Conservation (phyloP, 2,329 filamentous ascomycete genomes). For the Lecanosticta acicola region DNA sequence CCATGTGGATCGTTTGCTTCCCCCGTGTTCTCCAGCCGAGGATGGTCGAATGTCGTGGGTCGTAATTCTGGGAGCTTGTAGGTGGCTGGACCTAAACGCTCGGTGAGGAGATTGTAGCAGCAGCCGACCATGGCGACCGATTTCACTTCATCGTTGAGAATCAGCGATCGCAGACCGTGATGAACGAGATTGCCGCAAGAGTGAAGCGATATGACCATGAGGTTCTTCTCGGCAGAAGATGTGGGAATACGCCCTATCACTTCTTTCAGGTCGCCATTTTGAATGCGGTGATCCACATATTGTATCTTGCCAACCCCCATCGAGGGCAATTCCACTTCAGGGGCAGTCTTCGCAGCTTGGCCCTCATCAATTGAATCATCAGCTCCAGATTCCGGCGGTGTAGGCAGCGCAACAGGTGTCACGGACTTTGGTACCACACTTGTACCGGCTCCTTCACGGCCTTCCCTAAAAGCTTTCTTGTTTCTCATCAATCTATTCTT, state of each 20-base stretch:
- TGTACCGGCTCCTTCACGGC: conserved; percentile 14
- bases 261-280: conserved; percentile 64
- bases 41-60: conserved; percentile 50
- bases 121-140: conserved; percentile 96
- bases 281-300: conserved; percentile 69
- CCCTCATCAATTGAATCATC: conserved; percentile 2
- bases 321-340: conserved; percentile 25
- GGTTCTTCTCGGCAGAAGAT: conserved; percentile 26
- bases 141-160: conserved; percentile 75
- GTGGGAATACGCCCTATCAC: conserved; percentile 53
- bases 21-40: conserved; percentile 62
- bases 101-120: conserved; percentile 95
- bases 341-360: conserved; percentile 2
- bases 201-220: conserved; percentile 92
- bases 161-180: conserved; percentile 79
- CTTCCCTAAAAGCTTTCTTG: conserved; percentile 68
- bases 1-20: conserved; percentile 78
- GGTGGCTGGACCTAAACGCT: conserved; percentile 77
- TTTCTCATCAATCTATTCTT: conserved; percentile 71
- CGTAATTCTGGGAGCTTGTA: conserved; percentile 77
- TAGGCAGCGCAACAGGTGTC: conserved; percentile 16
- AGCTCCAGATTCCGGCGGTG: conserved; percentile 16
- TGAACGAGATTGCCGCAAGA: conserved; percentile 98
- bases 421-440: conserved; percentile 9
- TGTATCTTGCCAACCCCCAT: conserved; percentile 60